Percentiles rank a stretch among this genome's conserved stretches.
Evolutionary conservation across 345 rosid genomes (phyloP).

Genomic region (Citropsis articulata): DNA sequence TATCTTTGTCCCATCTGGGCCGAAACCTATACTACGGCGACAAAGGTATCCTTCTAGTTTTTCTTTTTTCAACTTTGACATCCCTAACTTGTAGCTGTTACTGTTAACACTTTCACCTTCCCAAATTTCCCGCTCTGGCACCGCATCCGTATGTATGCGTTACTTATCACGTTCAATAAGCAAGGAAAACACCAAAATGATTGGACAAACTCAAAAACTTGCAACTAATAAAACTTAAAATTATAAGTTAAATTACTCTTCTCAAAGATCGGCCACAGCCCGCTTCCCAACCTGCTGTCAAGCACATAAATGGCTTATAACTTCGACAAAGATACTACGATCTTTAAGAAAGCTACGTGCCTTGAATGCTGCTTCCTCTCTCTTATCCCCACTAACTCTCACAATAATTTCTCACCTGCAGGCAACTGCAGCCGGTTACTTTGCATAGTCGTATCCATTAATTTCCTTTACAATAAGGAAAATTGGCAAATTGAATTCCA

Average conservation of each 20-base stretch:
- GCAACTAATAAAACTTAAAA: not conserved
- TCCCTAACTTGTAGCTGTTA: too few species aligned
- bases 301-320: constrained; percentile 17
- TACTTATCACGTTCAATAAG: too few species aligned
- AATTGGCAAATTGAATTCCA: not conserved
- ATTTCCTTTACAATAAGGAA: not conserved
- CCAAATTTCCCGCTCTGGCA: too few species aligned
- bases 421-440: constrained; percentile 10
- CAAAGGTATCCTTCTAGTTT: too few species aligned
- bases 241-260: not conserved
- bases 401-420: constrained; percentile 1
- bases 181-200: too few species aligned
- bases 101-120: too few species aligned
- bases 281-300: constrained; percentile 7
- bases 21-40: too few species aligned
- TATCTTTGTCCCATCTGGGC: too few species aligned
- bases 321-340: constrained; percentile 35
- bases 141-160: too few species aligned
- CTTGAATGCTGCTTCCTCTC: constrained; percentile 28
- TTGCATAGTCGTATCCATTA: not conserved
- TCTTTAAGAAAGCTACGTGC: constrained; percentile 37
- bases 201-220: not conserved
- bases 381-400: constrained; percentile 21
- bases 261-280: not conserved
- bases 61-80: too few species aligned